Base-by-base conservation (phyloP, 202 grass and related monocot species). In the Sporobolus alterniflorus region DNA sequence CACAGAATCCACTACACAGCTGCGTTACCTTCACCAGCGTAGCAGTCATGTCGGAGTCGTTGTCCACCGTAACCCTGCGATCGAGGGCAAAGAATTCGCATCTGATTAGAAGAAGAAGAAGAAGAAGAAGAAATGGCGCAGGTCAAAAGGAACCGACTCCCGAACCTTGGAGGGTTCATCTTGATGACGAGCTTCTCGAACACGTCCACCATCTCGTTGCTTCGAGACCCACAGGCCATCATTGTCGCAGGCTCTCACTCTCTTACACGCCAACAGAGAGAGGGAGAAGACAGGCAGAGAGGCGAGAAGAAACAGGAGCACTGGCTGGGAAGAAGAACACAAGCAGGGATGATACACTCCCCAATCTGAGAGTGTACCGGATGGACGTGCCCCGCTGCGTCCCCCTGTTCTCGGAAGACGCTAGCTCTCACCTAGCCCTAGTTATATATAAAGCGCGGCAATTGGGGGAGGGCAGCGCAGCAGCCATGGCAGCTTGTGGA, bases 111-210 rank as follows among this genome's bases (percentile, higher is more conserved):
- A n/a, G n/a, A n/a, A n/a, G n/a, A n/a, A n/a, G n/a, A n/a, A n/a
- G n/a, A n/a, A n/a, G n/a, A n/a, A n/a, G n/a, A n/a, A n/a, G 36
- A 71, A 41, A 76, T 28, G 55, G 39, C 66, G 39, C 20, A 50
- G 41, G 78, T 73, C 30, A 75, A 74, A 73, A 69, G 81, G 43
- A 60, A 47, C 60, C 54, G 67, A 60, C 68, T 70, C 52, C 9
- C 52, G 9, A 86, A 94, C 95, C 92, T 98, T 55, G 95, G 95
- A 75, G 95, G 92, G 81, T 98, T 98, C 95, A 98, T 98, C 78
- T 86, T 82, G 79, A 95, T 89, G 85, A 98, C 92, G 24, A 98
- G 92, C 90, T 98, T 98, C 92, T 93, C 63, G 73, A 89, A 98
- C 84, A 95, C 95, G 15, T 95, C 95, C 11, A 92, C 92, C 32